Evolutionary conservation across 164 flowering plant genomes (phyloP), one percentile per base, ranked within the genome.

Genomic region (Annona squamosa): DNA sequence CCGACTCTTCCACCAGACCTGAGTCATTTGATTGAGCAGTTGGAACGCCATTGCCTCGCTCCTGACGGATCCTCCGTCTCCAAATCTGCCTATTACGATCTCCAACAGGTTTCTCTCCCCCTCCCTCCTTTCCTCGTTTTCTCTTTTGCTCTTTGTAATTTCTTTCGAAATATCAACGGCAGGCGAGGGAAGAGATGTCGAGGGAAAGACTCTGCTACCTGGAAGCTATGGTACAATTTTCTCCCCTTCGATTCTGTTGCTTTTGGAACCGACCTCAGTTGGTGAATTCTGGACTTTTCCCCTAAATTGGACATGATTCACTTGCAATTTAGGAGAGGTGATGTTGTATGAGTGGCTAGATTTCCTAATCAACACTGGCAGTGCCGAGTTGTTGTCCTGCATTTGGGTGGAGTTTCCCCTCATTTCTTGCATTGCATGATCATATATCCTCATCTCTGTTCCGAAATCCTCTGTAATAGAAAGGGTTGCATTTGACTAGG

Each of bases 151-250:
- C 37, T 67, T 46, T 71, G n/a, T 61, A 56, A 9, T 63, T 63
- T 45, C 46, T 52, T 16, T 10, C 7, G 37, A 52, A 52, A 57
- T 47, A 56, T 76, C 19, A 48, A 16, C 82, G 81, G 77, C 87
- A 94, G 99, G 99, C 95, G 4, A 87, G 97, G 77, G 97, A 94
- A 81, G 97, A 94, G 79, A 91, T 94, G 99, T 85, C 84, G 0
- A 89, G 87, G 65, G 97, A 92, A 81, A 82, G 99, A 78, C 75
- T 92, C 79, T 90, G 95, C 13, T 94, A 94, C 79, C 83, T 94
- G 85, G 99, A 94, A 89, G 86, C 97, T 43, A 86, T 91, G 97
- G 97, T 92, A 81, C 1, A 10, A 4, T 71, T 71, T 62, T 4
- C 48, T 48, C 62, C 4, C 6, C 70, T 46, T 46, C 52, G n/a